phyloP scores from a whole-genome alignment of 345 rosid genomes.

The Lumnitzera racemosa region DNA sequence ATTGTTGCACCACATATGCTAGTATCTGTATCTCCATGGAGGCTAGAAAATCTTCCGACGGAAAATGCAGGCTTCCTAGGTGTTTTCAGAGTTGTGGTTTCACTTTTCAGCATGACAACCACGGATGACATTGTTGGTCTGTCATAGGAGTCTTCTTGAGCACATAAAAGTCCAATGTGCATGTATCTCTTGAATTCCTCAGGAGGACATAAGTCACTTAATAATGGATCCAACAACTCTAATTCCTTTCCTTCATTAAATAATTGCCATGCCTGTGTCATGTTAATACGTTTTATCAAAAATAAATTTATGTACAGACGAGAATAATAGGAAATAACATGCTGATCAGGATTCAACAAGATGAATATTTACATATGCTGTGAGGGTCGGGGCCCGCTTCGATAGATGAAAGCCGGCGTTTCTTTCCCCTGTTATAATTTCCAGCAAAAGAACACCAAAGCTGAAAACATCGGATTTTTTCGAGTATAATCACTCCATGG shows the following conservation, averaged over 20 bases:
- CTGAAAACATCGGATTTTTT: conserved; percentile 51
- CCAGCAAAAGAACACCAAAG: conserved; percentile 52
- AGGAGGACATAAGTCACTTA: conserved; percentile 15
- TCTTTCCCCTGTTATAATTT: conserved; percentile 43
- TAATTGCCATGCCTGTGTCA: conserved; percentile 34
- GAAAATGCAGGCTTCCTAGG: conserved; percentile 19
- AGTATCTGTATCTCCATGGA: too few species aligned
- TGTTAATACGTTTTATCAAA: too few species aligned
- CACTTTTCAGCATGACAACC: conserved; percentile 28
- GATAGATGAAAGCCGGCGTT: conserved; percentile 19
- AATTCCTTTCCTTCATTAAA: conserved; percentile 33
- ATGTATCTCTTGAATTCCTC: conserved; percentile 34
- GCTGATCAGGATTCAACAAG: too few species aligned
- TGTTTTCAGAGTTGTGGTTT: conserved; percentile 10
- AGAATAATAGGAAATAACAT: too few species aligned
- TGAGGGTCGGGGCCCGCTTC: conserved; percentile 16
- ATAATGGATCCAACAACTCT: conserved; percentile 28
- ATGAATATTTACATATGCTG: conserved; percentile 22
- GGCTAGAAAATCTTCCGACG: too few species aligned
- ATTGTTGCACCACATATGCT: too few species aligned
- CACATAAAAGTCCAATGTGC: conserved; percentile 40
- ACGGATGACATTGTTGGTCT: conserved; percentile 41
- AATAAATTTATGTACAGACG: too few species aligned
- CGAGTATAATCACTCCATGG: conserved; percentile 34
- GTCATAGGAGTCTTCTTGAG: conserved; percentile 34